phyloP scores from a whole-genome alignment of 2,329 filamentous ascomycete genomes.

The Anisogramma anomala region DNA sequence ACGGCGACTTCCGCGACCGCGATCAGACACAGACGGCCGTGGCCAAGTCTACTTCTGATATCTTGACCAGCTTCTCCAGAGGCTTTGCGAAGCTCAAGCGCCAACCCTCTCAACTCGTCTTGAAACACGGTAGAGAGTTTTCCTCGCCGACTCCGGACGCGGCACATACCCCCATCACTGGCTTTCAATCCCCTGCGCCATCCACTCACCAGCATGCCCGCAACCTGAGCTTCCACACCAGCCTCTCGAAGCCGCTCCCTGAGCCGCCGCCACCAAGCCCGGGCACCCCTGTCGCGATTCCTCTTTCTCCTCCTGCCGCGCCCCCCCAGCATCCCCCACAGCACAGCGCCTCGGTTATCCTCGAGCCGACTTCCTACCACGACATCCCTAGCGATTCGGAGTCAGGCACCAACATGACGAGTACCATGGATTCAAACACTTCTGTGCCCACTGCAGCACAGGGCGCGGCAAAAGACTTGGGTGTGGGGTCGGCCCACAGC shows the following conservation, averaged over 20 bases:
- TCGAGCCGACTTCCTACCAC: constrained; percentile 21
- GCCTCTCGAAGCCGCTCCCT: constrained; percentile 46
- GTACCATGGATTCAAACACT: constrained; percentile 37
- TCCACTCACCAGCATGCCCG: constrained; percentile 35
- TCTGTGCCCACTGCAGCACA: constrained; percentile 13
- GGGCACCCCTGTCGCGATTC: constrained; percentile 21
- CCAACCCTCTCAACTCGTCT: constrained; percentile 32
- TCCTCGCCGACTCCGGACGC: constrained; percentile 19
- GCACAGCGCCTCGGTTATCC: constrained; percentile 23
- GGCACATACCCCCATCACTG: constrained; percentile 20
- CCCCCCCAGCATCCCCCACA: constrained; percentile 13
- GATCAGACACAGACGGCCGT: constrained; percentile 25
- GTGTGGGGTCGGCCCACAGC: constrained; percentile 31
- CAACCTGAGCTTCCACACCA: constrained; percentile 43
- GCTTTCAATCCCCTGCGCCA: constrained; percentile 16
- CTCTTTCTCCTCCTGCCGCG: constrained; percentile 16
- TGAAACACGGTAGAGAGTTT: constrained; percentile 21
- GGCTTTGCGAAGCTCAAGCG: constrained; percentile 32
- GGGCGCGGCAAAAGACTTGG: constrained; percentile 15
- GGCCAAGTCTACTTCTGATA: constrained; percentile 33
- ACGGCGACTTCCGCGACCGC: constrained; percentile 13
- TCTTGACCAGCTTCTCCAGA: constrained; percentile 41
- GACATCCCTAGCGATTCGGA: constrained; percentile 12
- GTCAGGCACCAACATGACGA: constrained; percentile 33
- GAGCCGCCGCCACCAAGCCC: constrained; percentile 33